phyloP scores from a whole-genome alignment of 1,284 basidiomycete species.

The Sporisorium exsertum region DNA sequence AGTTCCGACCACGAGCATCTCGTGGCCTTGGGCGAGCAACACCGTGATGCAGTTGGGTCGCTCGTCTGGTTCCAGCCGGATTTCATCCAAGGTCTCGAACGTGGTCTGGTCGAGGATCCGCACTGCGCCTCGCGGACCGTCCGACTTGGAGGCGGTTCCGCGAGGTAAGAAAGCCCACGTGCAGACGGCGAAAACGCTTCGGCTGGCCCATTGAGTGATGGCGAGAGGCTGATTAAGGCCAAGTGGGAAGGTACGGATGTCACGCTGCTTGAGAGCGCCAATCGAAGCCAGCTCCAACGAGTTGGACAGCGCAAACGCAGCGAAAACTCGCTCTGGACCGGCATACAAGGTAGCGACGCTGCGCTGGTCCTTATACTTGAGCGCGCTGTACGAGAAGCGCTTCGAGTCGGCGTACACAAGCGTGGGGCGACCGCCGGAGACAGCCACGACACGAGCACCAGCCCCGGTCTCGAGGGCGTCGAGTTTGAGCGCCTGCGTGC shows the following conservation, averaged over 20 bases:
- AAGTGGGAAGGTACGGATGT: slow-evolving; percentile 66
- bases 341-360: slow-evolving; percentile 46
- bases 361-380: slow-evolving; percentile 58
- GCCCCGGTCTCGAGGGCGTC: slow-evolving; percentile 64
- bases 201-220: slow-evolving; percentile 55
- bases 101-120: slow-evolving; percentile 29
- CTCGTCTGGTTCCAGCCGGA: slow-evolving; percentile 53
- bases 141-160: slow-evolving; percentile 24
- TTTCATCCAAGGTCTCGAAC: slow-evolving; percentile 33
- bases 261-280: slow-evolving; percentile 62
- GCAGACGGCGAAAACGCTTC: slow-evolving; percentile 42
- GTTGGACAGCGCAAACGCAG: slow-evolving; percentile 51
- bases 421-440: slow-evolving; percentile 63
- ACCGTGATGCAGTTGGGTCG: slow-evolving; percentile 57
- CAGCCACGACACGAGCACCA: slow-evolving; percentile 58
- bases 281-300: slow-evolving; percentile 59
- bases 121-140: slow-evolving; percentile 25
- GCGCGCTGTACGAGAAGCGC: slow-evolving; percentile 61
- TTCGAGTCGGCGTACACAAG: slow-evolving; percentile 59
- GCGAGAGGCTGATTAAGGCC: slow-evolving; percentile 68
- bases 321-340: slow-evolving; percentile 16
- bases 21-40: slow-evolving; percentile 21
- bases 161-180: slow-evolving; percentile 51
- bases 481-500: slow-evolving; percentile 77
- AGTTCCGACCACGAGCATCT: slow-evolving; percentile 59